Conservation (phyloP, 2,329 filamentous ascomycete genomes). For the Aspergillus tamarii region DNA sequence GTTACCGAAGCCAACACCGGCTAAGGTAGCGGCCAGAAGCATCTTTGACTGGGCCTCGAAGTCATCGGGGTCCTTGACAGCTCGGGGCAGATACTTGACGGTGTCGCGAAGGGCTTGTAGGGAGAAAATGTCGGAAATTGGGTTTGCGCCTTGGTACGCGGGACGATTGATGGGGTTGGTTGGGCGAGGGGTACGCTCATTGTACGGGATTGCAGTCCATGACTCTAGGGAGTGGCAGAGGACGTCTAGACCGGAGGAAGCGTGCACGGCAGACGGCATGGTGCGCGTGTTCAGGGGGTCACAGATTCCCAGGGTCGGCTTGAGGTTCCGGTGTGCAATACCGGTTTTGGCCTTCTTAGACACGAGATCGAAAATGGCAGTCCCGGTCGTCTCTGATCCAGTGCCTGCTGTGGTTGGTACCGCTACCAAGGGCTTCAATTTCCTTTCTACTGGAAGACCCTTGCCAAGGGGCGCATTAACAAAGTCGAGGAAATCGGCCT, state of each 20-base stretch:
- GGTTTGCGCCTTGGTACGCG: slow-evolving; percentile 95
- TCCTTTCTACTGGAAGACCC: slow-evolving; percentile 72
- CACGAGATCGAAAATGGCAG: slow-evolving; percentile 95
- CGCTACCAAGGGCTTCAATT: slow-evolving; percentile 75
- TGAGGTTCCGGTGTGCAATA: slow-evolving; percentile 91
- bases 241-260: slow-evolving; percentile 88
- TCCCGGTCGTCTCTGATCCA: slow-evolving; percentile 93
- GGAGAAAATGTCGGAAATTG: slow-evolving; percentile 96
- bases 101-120: slow-evolving; percentile 80
- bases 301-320: slow-evolving; percentile 88
- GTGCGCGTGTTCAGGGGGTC: slow-evolving; percentile 88
- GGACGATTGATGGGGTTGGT: slow-evolving; percentile 87
- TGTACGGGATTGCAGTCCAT: slow-evolving; percentile 96
- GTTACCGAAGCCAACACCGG: slow-evolving; percentile 95
- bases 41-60: slow-evolving; percentile 92
- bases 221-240: slow-evolving; percentile 94
- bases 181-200: slow-evolving; percentile 81
- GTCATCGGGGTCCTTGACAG: slow-evolving; percentile 86
- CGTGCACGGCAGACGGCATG: slow-evolving; percentile 93
- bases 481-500: slow-evolving; percentile 95
- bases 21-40: slow-evolving; percentile 90
- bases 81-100: slow-evolving; percentile 88
- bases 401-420: slow-evolving; percentile 86
- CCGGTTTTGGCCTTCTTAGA: slow-evolving; percentile 91
- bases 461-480: slow-evolving; percentile 93